Base-by-base conservation (phyloP, 2,329 filamentous ascomycete species). In the Talaromyces sp. region DNA sequence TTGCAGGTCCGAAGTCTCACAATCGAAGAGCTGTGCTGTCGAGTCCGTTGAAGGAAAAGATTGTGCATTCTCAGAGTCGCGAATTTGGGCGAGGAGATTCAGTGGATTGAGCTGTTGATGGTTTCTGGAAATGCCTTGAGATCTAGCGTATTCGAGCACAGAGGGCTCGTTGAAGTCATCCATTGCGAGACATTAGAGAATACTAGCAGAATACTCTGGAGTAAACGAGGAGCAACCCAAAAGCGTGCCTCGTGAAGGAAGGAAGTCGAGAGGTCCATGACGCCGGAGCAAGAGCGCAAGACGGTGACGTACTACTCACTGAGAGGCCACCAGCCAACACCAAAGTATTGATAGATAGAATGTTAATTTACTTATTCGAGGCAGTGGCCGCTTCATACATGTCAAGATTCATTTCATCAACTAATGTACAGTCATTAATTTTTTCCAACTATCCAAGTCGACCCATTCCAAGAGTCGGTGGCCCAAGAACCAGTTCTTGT, bases 401-500 rank as follows among this genome's bases (percentile, higher is more conserved):
- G 5, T 19, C 10, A 35, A 54, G 31, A 4, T 35, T 63, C 31
- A 59, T 45, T 33, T 60, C 57, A 31, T 59, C 31, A 48, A 22
- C 22, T 64, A 64, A 48, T 64, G 22, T 65, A 63, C 50, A 64
- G 27, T 64, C 62, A 43, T 59, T 31, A 35, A 50, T 22, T 43
- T 27, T 31, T 41, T 45, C 57, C 57, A 57, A 33, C 37, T 52
- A 65, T 27, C 64, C 60, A 31, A 72, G 68, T 39, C 73, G 70
- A 37, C 72, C 68, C 63, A 75, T 72, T 9, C 71, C 71, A 13
- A 69, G 62, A 16, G 69, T 70, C 54, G 75, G 69, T 3, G 77
- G 76, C 1, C 84, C 85, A 45, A 81, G 69, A 45, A 77, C 83
- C 61, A 89, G 74, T 68, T 83, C 83, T 63, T 87, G 87, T 64